Conservation (phyloP, 441 rosid genomes). For the Erodium moschatum region DNA sequence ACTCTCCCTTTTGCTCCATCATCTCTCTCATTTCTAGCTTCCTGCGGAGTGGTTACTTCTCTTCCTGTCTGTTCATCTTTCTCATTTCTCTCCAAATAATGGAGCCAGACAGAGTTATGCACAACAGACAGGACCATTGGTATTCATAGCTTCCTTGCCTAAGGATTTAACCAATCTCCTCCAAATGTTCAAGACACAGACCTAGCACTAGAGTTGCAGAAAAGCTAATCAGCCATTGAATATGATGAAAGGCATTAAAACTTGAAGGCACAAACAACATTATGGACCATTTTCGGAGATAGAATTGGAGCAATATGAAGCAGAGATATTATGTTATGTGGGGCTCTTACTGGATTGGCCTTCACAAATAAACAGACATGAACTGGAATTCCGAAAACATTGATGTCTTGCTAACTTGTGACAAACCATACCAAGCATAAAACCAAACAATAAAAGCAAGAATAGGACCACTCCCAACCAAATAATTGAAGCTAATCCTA, state of each 20-base stretch:
- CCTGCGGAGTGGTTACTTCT: background rate
- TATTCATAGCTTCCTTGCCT: background rate
- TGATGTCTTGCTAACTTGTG: constrained; percentile 1
- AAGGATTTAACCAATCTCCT: background rate
- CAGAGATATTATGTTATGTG: background rate
- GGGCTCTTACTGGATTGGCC: background rate
- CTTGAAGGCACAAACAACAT: background rate
- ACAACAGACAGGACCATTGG: background rate
- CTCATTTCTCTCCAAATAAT: background rate
- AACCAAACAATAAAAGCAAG: constrained; percentile 3
- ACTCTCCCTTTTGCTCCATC: constrained; percentile 15
- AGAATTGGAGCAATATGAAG: background rate
- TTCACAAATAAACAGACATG: constrained; percentile 3
- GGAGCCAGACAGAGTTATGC: background rate
- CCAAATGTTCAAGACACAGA: background rate
- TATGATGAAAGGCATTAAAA: background rate
- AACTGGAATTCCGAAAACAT: constrained; percentile 8
- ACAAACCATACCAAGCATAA: constrained; percentile 6
- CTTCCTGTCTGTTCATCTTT: background rate
- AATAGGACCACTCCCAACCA: constrained; percentile 2
- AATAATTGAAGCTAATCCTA: background rate
- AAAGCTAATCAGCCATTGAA: background rate
- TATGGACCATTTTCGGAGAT: background rate
- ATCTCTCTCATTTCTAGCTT: background rate
- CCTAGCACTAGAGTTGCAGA: background rate